Conservation (phyloP, 306 rosid genomes). For the Medicago arabica region DNA sequence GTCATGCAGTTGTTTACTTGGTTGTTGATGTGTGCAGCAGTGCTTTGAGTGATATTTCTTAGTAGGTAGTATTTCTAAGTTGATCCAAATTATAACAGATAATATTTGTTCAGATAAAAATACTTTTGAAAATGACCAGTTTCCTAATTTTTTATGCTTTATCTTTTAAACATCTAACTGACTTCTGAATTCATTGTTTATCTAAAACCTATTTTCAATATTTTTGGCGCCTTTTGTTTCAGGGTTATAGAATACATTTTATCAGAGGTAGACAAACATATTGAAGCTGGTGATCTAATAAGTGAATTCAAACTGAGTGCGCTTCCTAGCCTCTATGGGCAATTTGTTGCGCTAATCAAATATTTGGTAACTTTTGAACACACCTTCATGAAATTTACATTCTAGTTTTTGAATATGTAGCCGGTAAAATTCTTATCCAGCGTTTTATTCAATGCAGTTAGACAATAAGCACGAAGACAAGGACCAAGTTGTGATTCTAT, state of each 20-base stretch:
- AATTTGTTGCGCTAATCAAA: constrained; percentile 70
- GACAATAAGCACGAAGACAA: constrained; percentile 74
- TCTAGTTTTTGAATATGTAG: constrained; percentile 20
- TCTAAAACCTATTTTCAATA: constrained; percentile 15
- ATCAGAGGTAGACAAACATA: constrained; percentile 67
- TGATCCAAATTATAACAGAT: constrained; percentile 9
- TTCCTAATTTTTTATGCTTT: constrained; percentile 4
- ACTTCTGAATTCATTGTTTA: constrained; percentile 8
- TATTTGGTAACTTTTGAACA: constrained; percentile 64
- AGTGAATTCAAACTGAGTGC: constrained; percentile 77
- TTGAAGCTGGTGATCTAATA: constrained; percentile 50
- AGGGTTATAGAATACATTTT: constrained; percentile 80
- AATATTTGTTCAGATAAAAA: neutral
- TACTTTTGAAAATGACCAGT: neutral
- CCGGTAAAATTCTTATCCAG: constrained; percentile 39
- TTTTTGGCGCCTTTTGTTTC: constrained; percentile 42
- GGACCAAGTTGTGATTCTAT: constrained; percentile 84
- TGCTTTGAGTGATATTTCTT: constrained; percentile 28
- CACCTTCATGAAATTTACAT: neutral
- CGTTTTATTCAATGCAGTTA: constrained; percentile 56
- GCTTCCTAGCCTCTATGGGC: constrained; percentile 84
- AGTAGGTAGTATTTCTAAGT: neutral
- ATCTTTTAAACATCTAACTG: constrained; percentile 8
- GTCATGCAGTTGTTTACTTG: constrained; percentile 3
- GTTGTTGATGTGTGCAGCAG: constrained; percentile 29